These are phyloP conservation scores for Phlebopus sp. DNA, from an alignment of 1,284 basidiomycete genomes.

Conservation along the genomic window DNA sequence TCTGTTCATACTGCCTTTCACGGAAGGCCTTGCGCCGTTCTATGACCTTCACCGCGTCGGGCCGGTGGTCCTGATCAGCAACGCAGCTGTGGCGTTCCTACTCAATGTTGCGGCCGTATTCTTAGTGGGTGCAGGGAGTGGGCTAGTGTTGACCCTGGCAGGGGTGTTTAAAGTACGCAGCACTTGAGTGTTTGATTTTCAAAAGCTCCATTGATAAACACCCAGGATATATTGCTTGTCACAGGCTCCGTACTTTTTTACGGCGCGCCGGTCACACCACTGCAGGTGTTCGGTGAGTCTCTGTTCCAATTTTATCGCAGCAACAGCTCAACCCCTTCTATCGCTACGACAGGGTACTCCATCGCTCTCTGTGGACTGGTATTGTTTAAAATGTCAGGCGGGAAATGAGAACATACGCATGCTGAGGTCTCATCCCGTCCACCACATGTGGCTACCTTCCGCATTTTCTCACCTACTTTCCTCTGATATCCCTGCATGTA, in stretches of 20 bases:
- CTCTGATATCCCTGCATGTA: too few relatives aligned
- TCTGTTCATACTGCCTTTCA: slow-evolving; percentile 79
- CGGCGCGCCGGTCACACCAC: slow-evolving; percentile 70
- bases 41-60: slow-evolving; percentile 56
- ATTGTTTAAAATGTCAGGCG: slow-evolving; percentile 77
- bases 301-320: neutral
- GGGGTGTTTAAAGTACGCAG: slow-evolving; percentile 84
- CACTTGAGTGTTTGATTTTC: neutral
- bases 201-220: neutral
- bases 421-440: too few relatives aligned
- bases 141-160: slow-evolving; percentile 88
- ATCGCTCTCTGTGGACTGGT: slow-evolving; percentile 80
- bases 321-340: neutral
- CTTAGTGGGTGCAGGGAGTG: slow-evolving; percentile 85
- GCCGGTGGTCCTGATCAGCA: slow-evolving; percentile 76
- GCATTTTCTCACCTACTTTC: too few relatives aligned
- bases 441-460: too few relatives aligned
- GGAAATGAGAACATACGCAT: slow-evolving; percentile 42
- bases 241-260: slow-evolving; percentile 86
- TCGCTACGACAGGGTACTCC: slow-evolving; percentile 59
- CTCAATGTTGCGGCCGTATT: slow-evolving; percentile 95
- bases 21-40: slow-evolving; percentile 89
- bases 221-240: slow-evolving; percentile 90
- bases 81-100: slow-evolving; percentile 87
- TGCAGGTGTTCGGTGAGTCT: slow-evolving; percentile 81